A percentile compares a stretch with the other conserved stretches of the same genome.
phyloP scores from a whole-genome alignment of 371 early-diverging fungal species.

The Rhizopus arrhizus region DNA sequence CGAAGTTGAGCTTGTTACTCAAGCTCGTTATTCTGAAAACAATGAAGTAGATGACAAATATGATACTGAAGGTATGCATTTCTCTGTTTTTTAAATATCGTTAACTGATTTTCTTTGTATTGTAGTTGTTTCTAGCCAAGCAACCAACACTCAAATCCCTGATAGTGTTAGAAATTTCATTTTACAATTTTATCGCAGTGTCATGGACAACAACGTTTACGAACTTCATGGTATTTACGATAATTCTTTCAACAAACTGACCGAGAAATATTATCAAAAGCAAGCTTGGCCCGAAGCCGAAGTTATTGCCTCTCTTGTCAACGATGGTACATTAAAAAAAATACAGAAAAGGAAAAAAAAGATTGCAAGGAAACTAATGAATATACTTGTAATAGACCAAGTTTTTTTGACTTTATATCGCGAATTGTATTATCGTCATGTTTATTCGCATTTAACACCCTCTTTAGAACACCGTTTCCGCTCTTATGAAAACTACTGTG shows the following conservation, averaged over 20 bases:
- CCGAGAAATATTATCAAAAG: constrained; percentile 90
- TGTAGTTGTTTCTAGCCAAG: constrained; percentile 38
- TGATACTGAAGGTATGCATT: constrained; percentile 44
- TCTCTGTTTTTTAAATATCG: background rate
- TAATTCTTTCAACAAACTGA: constrained; percentile 87
- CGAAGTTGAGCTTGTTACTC: constrained; percentile 81
- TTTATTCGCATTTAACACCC: constrained; percentile 88
- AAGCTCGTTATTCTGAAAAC: constrained; percentile 46
- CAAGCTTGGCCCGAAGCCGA: constrained; percentile 91
- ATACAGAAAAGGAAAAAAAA: no score
- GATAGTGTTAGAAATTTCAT: constrained; percentile 86
- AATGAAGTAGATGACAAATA: constrained; percentile 61
- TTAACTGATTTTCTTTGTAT: constrained; percentile 3
- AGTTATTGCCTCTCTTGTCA: constrained; percentile 78
- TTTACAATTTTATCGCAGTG: constrained; percentile 76
- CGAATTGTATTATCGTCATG: constrained; percentile 95
- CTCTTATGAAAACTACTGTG: constrained; percentile 94
- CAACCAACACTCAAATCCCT: constrained; percentile 67
- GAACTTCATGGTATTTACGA: constrained; percentile 91
- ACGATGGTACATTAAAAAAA: constrained; percentile 68
- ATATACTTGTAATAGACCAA: constrained; percentile 58
- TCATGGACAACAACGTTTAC: constrained; percentile 77
- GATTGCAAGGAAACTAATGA: no score
- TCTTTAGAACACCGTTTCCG: constrained; percentile 88
- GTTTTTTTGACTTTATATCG: constrained; percentile 92